These are phyloP conservation scores for Zizania latifolia DNA, from an alignment of 176 grass and related monocot species.

Conservation along the genomic window DNA sequence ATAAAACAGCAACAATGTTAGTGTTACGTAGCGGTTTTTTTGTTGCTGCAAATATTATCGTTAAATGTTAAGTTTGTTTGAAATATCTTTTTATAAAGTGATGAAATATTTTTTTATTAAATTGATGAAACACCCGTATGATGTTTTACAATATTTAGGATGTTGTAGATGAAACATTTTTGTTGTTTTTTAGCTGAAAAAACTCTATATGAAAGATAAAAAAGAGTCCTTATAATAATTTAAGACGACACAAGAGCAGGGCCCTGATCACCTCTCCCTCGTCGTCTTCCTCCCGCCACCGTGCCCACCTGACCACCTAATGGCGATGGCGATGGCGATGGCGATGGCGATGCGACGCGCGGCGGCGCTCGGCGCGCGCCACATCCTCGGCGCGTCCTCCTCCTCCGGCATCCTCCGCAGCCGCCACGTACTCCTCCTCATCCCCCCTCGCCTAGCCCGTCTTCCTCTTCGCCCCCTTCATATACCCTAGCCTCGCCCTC, in stretches of 20 bases:
- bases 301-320: not conserved
- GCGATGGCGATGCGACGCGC: conserved; percentile 52
- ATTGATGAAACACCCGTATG: no score
- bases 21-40: no score
- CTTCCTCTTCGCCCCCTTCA: not conserved
- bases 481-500: not conserved
- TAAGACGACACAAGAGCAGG: not conserved
- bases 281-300: conserved; percentile 21
- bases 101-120: no score
- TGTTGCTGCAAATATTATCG: no score
- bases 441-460: not conserved
- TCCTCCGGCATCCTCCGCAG: not conserved
- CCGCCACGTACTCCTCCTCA: conserved; percentile 32
- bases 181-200: no score
- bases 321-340: no score
- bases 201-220: no score
- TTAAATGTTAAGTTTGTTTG: no score
- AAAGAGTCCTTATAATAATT: not conserved
- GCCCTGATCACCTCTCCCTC: conserved; percentile 6
- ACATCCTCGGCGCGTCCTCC: conserved; percentile 31
- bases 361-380: conserved; percentile 51
- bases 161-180: no score
- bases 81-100: no score
- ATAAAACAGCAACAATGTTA: no score
- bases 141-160: no score